phyloP scores from a whole-genome alignment of 768 basidiomycete genomes.

The Mycena amicta region DNA sequence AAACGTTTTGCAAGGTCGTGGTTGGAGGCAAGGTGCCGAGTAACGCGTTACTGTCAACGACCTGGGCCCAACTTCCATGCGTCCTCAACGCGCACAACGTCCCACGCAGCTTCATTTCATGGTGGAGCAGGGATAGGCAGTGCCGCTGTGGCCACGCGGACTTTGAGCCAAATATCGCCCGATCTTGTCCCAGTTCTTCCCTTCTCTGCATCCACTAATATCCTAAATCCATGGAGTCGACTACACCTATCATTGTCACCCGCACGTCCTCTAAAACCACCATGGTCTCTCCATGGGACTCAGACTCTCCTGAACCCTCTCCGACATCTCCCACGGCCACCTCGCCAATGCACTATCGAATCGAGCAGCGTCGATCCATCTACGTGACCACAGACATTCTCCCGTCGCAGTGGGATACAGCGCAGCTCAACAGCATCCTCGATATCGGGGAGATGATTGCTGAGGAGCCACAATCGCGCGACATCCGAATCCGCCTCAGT shows the following conservation, averaged over 20 bases:
- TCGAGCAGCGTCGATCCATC: constrained; percentile 50
- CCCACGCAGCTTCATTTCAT: neutral
- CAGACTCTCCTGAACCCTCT: constrained; percentile 15
- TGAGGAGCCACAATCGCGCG: constrained; percentile 19
- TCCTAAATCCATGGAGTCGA: constrained; percentile 2
- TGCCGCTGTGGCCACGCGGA: neutral
- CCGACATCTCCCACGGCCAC: constrained; percentile 23
- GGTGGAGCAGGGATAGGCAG: neutral
- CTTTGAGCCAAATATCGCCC: neutral
- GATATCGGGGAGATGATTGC: constrained; percentile 39
- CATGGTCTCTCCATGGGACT: constrained; percentile 23
- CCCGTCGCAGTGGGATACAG: constrained; percentile 45
- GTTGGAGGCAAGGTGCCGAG: neutral
- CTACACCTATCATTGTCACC: constrained; percentile 18
- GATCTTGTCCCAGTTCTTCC: neutral
- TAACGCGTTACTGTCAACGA: neutral
- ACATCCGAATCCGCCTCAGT: constrained; percentile 32
- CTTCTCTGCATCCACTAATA: neutral
- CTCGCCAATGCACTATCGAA: constrained; percentile 44
- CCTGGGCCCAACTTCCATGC: neutral
- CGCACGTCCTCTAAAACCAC: constrained; percentile 24
- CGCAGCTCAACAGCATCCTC: constrained; percentile 43
- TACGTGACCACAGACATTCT: constrained; percentile 47
- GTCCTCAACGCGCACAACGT: neutral
- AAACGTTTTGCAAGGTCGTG: neutral